Evolutionary conservation across 139 green algal species (phyloP), one percentile per base, ranked within the genome.

Genomic region (Haematococcus lacustris): DNA sequence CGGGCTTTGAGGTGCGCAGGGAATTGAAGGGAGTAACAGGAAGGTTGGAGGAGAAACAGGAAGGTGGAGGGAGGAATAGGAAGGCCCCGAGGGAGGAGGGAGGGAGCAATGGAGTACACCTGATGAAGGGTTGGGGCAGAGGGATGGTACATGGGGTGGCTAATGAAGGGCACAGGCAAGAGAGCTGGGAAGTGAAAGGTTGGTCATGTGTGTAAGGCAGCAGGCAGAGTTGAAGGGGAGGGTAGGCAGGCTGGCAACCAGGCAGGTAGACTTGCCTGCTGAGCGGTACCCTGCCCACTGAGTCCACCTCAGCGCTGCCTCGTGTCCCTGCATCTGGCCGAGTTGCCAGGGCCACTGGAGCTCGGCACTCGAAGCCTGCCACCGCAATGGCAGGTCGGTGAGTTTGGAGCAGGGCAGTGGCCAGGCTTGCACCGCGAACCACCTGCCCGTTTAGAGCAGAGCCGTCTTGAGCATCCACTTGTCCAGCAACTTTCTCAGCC

Each of bases 191-290:
- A 57, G 21, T 57, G 13, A 21, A 57, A 13, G 47, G 17, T 57
- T 57, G 47, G 17, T n/a, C 47, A 57, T n/a, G 47, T n/a, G 13
- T n/a, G 47, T 57, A 57, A 57, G 13, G 47, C 47, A n/a, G 47
- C 47, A 57, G 17, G 13, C 17, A 57, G 21, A 86, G 33, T 70
- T 71, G 66, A 82, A 80, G 13, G 70, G 66, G 0, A 85, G 30
- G 28, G 70, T 71, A n/a, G n/a, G n/a, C n/a, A n/a, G n/a, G n/a
- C n/a, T n/a, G 7, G 73, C 70, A 1, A 81, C 47, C 26, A 75
- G 50, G 17, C 74, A 33, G 32, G 33, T 57, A 21, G 30, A 34
- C 53, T 23, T 64, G 21, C 53, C 53, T 64, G 53, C 33, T 26
- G 26, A 35, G 53, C 21, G 53, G 53, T 26, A 64, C 53, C 23